phyloP scores from a whole-genome alignment of 164 flowering plant genomes.

The Echeveria elegans region DNA sequence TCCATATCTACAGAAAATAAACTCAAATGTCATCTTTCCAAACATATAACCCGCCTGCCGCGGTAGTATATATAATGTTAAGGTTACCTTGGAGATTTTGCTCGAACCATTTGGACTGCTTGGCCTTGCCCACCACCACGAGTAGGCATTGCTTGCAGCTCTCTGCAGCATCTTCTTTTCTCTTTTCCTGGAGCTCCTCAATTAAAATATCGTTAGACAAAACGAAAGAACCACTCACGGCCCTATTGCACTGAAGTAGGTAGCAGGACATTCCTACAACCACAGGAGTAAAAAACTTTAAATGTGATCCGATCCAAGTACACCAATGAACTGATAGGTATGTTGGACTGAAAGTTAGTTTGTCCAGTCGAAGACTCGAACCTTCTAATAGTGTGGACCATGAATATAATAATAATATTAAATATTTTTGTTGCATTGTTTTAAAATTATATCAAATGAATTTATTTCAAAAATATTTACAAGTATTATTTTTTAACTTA shows the following conservation, averaged over 20 bases:
- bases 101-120: slow-evolving; percentile 7
- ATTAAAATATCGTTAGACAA: background rate
- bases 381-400: no score
- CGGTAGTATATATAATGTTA: background rate
- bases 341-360: no score
- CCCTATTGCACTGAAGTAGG: background rate
- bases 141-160: slow-evolving; percentile 8
- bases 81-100: slow-evolving; percentile 3
- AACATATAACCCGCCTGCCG: background rate
- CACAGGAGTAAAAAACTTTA: background rate
- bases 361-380: no score
- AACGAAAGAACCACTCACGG: background rate
- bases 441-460: no score
- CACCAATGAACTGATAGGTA: no score
- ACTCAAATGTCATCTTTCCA: background rate
- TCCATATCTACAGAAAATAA: slow-evolving; percentile 43
- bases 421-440: no score
- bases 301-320: no score
- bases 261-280: background rate
- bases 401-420: no score
- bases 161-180: slow-evolving; percentile 5
- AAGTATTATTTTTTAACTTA: no score
- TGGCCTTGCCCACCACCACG: slow-evolving; percentile 8
- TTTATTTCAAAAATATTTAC: no score
- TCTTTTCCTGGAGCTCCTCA: background rate